Evolutionary conservation across 805 yeast species (phyloP), one percentile per base, ranked within the genome.

Genomic region (Yueomyces sinensis): DNA sequence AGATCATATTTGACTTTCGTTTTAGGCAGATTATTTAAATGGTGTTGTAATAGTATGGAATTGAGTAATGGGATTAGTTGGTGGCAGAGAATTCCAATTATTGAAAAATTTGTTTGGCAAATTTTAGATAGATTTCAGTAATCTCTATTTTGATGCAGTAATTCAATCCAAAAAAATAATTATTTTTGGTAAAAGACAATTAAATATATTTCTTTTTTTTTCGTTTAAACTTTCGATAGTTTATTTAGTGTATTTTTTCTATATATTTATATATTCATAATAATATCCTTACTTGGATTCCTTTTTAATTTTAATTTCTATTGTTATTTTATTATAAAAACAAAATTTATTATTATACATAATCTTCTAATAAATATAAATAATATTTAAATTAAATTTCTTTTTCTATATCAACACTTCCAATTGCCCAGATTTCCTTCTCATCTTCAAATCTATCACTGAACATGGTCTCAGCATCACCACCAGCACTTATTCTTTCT

Each of bases 401-500:
- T 9, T 47, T 36, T 23, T 40, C 39, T 27, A 70, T 32, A 38
- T 74, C 81, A 38, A 73, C 74, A 30, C 79, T 76, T 35, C 93
- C 91, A 45, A 82, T 77, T 4, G 89, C 76, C 95, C 94, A 84
- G 19, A 86, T 76, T 56, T 87, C 95, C 33, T 58, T 61, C 50
- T 80, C 91, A 54, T 87, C 95, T 59, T 86, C 96, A 47, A 70
- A 71, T 48, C 82, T 70, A 53, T 87, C 96, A 42, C 86, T 74
- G 52, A 70, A 81, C 70, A 83, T 74, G 0, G 89, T 70, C 48
- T 83, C 94, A 13, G 67, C 81, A 51, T 83, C 95, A 43, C 95
- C 95, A 39, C 95, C 95, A 13, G 84, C 91, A 16, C 71, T 79
- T 20, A 84, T 68, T 65, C 94, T 73, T 47, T 86, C 96, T 49